Evolutionary conservation across 495 filamentous ascomycete species (phyloP), one percentile per base, ranked within the genome.

Genomic region (Penicillium dipodomyicola): DNA sequence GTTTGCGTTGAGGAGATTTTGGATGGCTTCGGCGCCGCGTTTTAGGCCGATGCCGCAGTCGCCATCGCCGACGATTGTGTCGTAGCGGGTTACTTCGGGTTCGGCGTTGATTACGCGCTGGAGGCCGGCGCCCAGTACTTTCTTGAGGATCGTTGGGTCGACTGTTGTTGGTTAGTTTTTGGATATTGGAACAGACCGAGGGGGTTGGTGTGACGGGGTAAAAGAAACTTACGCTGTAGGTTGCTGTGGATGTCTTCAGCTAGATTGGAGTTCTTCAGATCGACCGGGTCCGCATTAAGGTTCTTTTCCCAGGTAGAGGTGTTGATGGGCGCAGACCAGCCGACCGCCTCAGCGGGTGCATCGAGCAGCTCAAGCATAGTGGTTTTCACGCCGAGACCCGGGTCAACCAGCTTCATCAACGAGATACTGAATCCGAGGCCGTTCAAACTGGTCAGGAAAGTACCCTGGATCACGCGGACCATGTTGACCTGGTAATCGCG

Each of bases 1-100:
- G 1, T 61, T 63, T n/a, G 67, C 17, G 48, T 76, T 71, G 29
- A 96, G 70, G 62, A 91, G 77, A 20, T 79, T 79, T 11, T 92
- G 74, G 42, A 96, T 80, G 19, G 89, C 90, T 79, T 97, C 91
- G 32, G 94, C 94, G 22, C 94, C 94, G 50, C 92, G 83, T 75
- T 90, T 91, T 39, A 98, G 77, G 1, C 91, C 91, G 29, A 91
- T 86, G 1, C 94, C 94, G 70, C 94, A 98, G 74, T 98, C 94
- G 41, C 94, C 94, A 69, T 98, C 94, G 47, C 94, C 94, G 48
- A 96, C 91, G 25, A 96, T 82, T 1, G 91, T 95, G 67, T 98
- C 94, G 68, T 86, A 97, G 52, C 80, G 85, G 8, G 95, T 97
- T 27, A 97, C 82, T 53, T 92, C 84, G 4, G 89, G 84, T 65